Conservation (phyloP, 148 eudicot genomes). For the Persicaria maculosa region DNA sequence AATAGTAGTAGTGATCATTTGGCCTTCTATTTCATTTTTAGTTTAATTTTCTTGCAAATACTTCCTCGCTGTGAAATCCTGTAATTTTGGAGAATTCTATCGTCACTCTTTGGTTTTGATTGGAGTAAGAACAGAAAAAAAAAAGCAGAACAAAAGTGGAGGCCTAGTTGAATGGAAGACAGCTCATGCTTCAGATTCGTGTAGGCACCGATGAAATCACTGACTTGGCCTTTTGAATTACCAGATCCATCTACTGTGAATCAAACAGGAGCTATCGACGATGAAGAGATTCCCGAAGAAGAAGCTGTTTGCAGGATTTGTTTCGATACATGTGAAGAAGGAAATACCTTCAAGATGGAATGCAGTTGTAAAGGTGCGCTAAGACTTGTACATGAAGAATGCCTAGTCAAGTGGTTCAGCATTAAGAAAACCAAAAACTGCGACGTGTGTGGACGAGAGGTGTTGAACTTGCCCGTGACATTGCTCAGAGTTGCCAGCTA, state of each 20-base stretch:
- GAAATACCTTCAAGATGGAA: slow-evolving; percentile 85
- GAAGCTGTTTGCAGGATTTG: slow-evolving; percentile 95
- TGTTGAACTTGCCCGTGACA: slow-evolving; percentile 77
- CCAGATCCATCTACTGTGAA: slow-evolving; percentile 51
- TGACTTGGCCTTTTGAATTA: slow-evolving; percentile 10
- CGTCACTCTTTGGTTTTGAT: neutral
- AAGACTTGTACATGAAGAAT: slow-evolving; percentile 71
- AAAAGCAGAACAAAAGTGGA: too few species aligned
- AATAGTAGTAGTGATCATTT: neutral
- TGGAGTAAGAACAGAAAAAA: neutral
- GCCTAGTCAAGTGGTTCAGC: slow-evolving; percentile 89
- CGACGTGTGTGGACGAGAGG: slow-evolving; percentile 86
- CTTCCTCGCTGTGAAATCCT: neutral
- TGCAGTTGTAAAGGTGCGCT: slow-evolving; percentile 98
- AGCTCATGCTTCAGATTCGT: neutral
- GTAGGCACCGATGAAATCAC: neutral
- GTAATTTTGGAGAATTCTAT: neutral
- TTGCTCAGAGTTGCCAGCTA: slow-evolving; percentile 56
- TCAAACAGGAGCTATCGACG: slow-evolving; percentile 39
- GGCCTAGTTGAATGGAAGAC: neutral
- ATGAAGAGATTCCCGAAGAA: slow-evolving; percentile 89
- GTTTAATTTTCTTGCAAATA: neutral
- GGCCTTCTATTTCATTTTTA: neutral
- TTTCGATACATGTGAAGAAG: slow-evolving; percentile 72
- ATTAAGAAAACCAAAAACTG: slow-evolving; percentile 59